A percentile compares a stretch with the other conserved stretches of the same genome.
Evolutionary conservation across 78 protist genomes (phyloP).

Genomic region (Bodo saltans): DNA sequence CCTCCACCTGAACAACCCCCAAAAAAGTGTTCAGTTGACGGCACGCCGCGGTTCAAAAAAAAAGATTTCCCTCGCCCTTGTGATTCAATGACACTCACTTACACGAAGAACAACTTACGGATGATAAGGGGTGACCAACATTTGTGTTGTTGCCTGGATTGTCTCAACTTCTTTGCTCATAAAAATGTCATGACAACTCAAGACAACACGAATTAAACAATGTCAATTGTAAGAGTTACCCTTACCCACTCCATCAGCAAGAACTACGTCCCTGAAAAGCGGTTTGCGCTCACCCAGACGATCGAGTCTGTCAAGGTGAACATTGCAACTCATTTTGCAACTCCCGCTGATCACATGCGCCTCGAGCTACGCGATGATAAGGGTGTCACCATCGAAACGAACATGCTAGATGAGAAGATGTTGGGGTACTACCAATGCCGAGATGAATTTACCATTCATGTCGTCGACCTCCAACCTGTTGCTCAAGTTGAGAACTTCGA

Average conservation of each 20-base stretch:
- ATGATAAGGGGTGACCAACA: too few relatives aligned
- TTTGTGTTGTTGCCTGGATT: too few relatives aligned
- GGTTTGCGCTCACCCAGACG: constrained; percentile 34
- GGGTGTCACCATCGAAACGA: constrained; percentile 8
- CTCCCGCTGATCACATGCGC: constrained; percentile 50
- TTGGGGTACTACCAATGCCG: constrained; percentile 32
- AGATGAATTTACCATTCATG: constrained; percentile 44
- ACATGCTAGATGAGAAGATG: constrained; percentile 32
- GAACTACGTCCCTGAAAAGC: constrained; percentile 15
- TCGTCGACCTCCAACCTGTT: constrained; percentile 62
- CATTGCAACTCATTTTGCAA: constrained; percentile 56
- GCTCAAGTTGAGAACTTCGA: constrained; percentile 21
- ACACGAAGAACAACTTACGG: too few relatives aligned
- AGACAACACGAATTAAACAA: not conserved
- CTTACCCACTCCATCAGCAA: not conserved
- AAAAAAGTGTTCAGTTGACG: too few relatives aligned
- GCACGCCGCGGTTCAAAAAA: too few relatives aligned
- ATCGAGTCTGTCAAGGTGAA: constrained; percentile 55
- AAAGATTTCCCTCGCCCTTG: too few relatives aligned
- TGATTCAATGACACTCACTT: too few relatives aligned
- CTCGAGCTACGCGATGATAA: constrained; percentile 31
- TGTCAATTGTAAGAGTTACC: not conserved
- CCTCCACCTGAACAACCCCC: too few relatives aligned
- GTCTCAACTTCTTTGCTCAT: too few relatives aligned
- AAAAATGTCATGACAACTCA: too few relatives aligned